Evolutionary conservation across 1,284 basidiomycete species (phyloP), one percentile per base, ranked within the genome.

Genomic region (Farysia itapuensis): DNA sequence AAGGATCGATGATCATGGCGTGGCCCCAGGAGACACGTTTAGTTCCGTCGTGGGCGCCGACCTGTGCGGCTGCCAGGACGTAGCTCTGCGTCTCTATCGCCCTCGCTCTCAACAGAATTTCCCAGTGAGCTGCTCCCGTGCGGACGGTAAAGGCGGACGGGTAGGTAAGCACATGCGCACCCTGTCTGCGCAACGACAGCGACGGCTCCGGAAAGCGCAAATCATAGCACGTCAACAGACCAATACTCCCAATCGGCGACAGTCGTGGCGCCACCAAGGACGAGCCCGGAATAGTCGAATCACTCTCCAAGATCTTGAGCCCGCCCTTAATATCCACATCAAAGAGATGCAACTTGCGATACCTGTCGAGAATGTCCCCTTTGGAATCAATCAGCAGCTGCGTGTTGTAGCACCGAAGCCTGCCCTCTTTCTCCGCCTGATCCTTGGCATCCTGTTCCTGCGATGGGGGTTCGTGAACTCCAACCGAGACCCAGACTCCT

Each of bases 181-280:
- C 81, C 23, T 73, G 64, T 12, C 78, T 45, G 0, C 79, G 72
- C 7, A 82, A 63, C 3, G 77, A 67, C 5, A 80, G 64, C 1
- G 79, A 77, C 1, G 78, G 73, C 56, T 82, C 81, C 1, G 81
- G 81, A 44, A 81, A 81, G 1, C 81, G 74, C 16, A 82, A 63
- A 54, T 82, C 81, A 68, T 81, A 82, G 72, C 81, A 82, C 5
- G 81, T 82, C 47, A 81, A 70, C n/a, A 81, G 57, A 1, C 50
- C 60, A 0, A 66, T 21, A 12, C 75, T 77, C 12, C 81, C 81
- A 9, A 81, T 39, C 0, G 77, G 65, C 2, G 74, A 72, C 2
- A 57, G 35, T 0, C 78, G 47, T 4, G 77, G 73, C 1, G 76
- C 45, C 4, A 75, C 61, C 0, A 81, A 66, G 3, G 53, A 35